A percentile compares a stretch with the other conserved stretches of the same genome.
phyloP scores from a whole-genome alignment of 2,329 filamentous ascomycete species.

The Pseudofabraea citricarpa region DNA sequence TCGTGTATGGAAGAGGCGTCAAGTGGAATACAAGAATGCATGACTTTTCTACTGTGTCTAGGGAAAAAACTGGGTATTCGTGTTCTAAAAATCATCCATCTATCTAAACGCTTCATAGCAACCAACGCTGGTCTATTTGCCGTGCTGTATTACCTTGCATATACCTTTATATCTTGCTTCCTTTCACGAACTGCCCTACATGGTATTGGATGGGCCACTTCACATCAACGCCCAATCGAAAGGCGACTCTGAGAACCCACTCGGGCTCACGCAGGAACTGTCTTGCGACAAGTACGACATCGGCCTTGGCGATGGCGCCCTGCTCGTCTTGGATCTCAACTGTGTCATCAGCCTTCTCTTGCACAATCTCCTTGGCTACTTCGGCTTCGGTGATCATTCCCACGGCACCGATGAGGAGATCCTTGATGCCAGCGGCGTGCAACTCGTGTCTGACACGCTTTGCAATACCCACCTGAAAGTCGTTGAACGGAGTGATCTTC shows the following conservation, averaged over 20 bases:
- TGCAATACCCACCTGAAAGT: slow-evolving; percentile 71
- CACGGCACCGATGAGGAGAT: slow-evolving; percentile 66
- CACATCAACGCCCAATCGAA: slow-evolving; percentile 66
- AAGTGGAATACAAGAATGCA: too few species aligned
- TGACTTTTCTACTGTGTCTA: too few species aligned
- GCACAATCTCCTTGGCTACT: slow-evolving; percentile 8
- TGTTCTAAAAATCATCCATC: too few species aligned
- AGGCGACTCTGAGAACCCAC: slow-evolving; percentile 66
- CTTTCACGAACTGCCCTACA: slow-evolving; percentile 17
- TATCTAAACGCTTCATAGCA: too few species aligned
- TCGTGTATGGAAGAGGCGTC: too few species aligned
- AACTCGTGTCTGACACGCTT: slow-evolving; percentile 65
- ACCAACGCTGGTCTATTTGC: too few species aligned
- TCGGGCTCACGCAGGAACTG: slow-evolving; percentile 78
- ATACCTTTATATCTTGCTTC: slow-evolving; percentile 19
- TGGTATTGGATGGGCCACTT: slow-evolving; percentile 48
- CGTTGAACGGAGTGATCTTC: slow-evolving; percentile 51
- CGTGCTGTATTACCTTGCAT: too few species aligned
- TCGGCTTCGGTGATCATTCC: slow-evolving; percentile 64
- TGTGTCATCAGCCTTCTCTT: slow-evolving; percentile 2
- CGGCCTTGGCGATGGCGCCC: slow-evolving; percentile 34
- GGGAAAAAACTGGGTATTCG: too few species aligned
- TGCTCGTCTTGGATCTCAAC: background rate
- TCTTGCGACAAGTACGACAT: slow-evolving; percentile 65
- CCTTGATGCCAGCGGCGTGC: slow-evolving; percentile 39